Evolutionary conservation across 352 stramenopile genomes (phyloP).

Genomic region (Pythium phragmitis): DNA sequence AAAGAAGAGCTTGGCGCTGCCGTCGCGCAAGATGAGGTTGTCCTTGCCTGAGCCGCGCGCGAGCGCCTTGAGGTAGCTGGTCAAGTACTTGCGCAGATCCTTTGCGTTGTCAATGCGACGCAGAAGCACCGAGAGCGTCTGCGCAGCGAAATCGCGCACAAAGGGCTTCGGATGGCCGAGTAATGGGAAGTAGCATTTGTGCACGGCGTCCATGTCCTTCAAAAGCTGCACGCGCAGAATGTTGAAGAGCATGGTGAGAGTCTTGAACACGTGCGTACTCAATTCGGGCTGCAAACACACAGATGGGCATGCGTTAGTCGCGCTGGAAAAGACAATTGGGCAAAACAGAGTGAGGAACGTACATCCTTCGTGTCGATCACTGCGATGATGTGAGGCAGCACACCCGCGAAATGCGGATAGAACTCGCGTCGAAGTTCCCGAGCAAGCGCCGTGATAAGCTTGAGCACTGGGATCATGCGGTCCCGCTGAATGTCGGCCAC

Average conservation of each 20-base stretch:
- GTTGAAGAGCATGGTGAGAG: constrained; percentile 88
- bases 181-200: constrained; percentile 89
- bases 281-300: constrained; percentile 58
- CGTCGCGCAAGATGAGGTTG: constrained; percentile 73
- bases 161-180: constrained; percentile 84
- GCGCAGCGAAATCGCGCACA: constrained; percentile 87
- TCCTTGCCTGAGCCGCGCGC: constrained; percentile 57
- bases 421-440: constrained; percentile 85
- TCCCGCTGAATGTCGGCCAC: constrained; percentile 69
- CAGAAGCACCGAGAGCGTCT: constrained; percentile 84
- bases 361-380: constrained; percentile 86
- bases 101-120: constrained; percentile 75
- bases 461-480: constrained; percentile 70
- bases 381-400: constrained; percentile 65
- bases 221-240: constrained; percentile 82
- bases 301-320: not conserved
- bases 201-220: constrained; percentile 88
- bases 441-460: constrained; percentile 78
- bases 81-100: constrained; percentile 78
- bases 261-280: constrained; percentile 91
- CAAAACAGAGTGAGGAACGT: constrained; percentile 21
- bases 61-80: constrained; percentile 74
- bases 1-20: constrained; percentile 87
- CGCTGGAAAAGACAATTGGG: not conserved
- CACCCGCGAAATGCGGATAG: constrained; percentile 73